Base-by-base conservation (phyloP, 371 early-diverging fungal genomes). In the Actinomortierella wolfii region DNA sequence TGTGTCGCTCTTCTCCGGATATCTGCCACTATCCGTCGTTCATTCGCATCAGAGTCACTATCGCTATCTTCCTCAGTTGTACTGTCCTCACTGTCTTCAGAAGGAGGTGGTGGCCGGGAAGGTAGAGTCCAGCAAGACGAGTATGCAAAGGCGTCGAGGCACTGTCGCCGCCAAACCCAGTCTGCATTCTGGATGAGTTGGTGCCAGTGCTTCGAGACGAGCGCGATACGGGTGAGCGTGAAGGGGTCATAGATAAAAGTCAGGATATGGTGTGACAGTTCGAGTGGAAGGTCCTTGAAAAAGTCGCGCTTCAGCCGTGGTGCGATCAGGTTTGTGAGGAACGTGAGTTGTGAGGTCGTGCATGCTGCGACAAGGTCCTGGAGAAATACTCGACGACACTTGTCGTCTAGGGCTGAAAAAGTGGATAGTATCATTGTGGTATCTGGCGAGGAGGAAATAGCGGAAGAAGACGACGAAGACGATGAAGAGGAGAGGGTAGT, bases 241-340 rank as follows among this genome's bases (percentile, higher is more conserved):
- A 81, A 79, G 9, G 93, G 82, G 61, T 94, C 86, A 52, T 85
- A 80, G 53, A 87, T 78, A 68, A 83, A 85, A 25, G 84, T 81
- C 21, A 94, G 77, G 41, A 94, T 83, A 56, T 89, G 87, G 40
- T 88, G 80, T 0, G 86, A 81, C 11, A 94, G 83, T 54, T 94
- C 92, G 28, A 89, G 80, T 6, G 94, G 94, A 20, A 94, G 68
- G 51, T 86, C 83, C 51, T 84, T 85, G 2, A 93, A 56, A 68
- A 92, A 92, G 71, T 94, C 94, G 52, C 89, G 85, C 68, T 92
- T 92, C 23, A 94, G 82, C 39, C 79, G 68, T 17, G 89, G 89
- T 0, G 84, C 80, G 56, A 87, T 87, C 23, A 81, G 70, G 47
- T 76, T 78, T 63, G 81, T 79, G 11, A 88, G 68, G 61, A 81